Percentiles rank a stretch among this genome's conserved stretches.
phyloP scores from a whole-genome alignment of 306 rosid genomes.

The Amphicarpaea edgeworthii region DNA sequence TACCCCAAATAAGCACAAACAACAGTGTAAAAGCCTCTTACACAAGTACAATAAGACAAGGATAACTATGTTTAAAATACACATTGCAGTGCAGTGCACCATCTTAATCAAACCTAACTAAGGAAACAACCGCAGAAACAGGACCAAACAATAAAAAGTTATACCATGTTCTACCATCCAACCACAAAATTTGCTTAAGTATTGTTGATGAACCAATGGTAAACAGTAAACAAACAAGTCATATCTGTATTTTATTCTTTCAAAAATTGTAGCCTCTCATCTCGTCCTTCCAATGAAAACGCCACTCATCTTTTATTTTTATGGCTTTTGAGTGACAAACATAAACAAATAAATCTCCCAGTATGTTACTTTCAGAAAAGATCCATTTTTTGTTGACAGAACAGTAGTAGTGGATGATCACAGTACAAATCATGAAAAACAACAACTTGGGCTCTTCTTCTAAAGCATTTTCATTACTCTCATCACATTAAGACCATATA shows the following conservation, averaged over 20 bases:
- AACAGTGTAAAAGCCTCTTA: background rate
- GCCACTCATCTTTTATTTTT: background rate
- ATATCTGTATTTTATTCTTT: background rate
- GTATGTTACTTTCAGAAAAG: background rate
- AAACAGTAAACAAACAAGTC: background rate
- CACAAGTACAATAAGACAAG: background rate
- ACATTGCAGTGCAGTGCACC: background rate
- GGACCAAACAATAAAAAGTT: background rate
- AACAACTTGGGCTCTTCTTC: background rate
- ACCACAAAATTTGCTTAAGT: background rate
- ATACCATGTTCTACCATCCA: background rate
- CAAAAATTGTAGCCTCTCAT: too few species aligned
- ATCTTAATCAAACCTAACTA: background rate
- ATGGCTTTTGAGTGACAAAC: background rate
- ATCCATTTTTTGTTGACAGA: background rate
- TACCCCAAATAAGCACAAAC: background rate
- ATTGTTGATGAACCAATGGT: background rate
- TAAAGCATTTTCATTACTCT: background rate
- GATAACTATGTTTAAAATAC: conserved; percentile 1
- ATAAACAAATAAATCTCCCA: background rate
- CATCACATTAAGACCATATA: background rate
- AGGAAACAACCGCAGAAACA: background rate
- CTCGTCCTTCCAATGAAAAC: too few species aligned
- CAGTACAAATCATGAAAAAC: background rate
- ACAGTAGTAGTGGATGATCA: background rate